Base-by-base conservation (phyloP, 352 stramenopile genomes). In the Phytophthora foliorum region DNA sequence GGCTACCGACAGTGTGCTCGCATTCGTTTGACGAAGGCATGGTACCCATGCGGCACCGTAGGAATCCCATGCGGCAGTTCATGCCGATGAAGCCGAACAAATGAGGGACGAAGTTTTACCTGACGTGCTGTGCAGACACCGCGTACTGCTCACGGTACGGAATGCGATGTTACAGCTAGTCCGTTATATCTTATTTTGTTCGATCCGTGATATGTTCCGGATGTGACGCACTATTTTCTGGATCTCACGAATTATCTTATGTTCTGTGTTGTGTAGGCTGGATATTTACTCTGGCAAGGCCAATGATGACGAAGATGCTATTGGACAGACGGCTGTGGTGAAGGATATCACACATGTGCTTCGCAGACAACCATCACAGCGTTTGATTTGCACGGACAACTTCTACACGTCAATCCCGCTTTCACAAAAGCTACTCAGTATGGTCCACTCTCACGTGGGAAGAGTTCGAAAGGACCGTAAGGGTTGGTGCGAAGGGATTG, bases 301-400 rank as follows among this genome's bases (percentile, higher is more conserved):
- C 7, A 50, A 60, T 27, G 38, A 17, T 1, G 11, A 60, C 5
- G 53, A 42, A 39, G 17, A 31, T 8, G 4, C 16, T 27, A 24
- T 50, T 13, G 53, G 24, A 3, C 53, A 60, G 38, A 16, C 11
- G 32, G 36, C 44, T 27, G 32, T 52, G 17, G 31, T 63, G 2
- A 56, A 55, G 6, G 63, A 53, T 36, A 9, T 63, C 2, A 39
- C 42, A 2, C 21, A 63, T 17, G 52, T 61, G 11, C 52, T 69
- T 4, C 22, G 39, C 25, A 44, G 46, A 4, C 52, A 63, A 29
- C 27, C 39, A 22, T 34, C 46, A 0, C 48, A 65, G n/a, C 46
- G 63, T 4, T 25, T 70, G 17, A 59, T 70, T 10, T 44, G 45
- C 19, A 63, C 62, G 4, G 53, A 69, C 38, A 69, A 69, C 27